phyloP scores from a whole-genome alignment of 2,329 filamentous ascomycete genomes.

The Botrytis medusae region DNA sequence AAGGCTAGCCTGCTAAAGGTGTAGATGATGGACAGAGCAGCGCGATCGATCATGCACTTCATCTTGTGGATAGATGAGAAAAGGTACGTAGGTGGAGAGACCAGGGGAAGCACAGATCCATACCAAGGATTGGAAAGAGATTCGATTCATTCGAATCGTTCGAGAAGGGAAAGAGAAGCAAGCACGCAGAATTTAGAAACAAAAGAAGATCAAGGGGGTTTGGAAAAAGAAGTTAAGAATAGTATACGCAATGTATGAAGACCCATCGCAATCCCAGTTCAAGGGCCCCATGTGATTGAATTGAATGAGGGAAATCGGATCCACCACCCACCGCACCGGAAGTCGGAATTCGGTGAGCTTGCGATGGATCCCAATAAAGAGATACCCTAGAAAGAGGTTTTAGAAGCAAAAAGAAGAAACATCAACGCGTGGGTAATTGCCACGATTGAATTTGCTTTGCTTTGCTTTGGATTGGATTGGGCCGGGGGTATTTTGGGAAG shows the following conservation, averaged over 20 bases:
- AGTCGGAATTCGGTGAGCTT: neutral
- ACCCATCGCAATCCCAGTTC: neutral
- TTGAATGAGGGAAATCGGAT: neutral
- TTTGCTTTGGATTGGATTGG: neutral
- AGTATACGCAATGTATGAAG: neutral
- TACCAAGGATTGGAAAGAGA: neutral
- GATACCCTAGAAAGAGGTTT: neutral
- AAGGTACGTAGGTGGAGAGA: neutral
- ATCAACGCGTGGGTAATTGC: neutral
- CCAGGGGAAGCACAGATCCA: neutral
- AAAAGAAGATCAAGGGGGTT: neutral
- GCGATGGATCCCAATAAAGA: neutral
- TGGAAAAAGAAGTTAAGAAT: neutral
- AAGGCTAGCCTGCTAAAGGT: neutral
- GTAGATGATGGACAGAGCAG: neutral
- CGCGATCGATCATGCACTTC: neutral
- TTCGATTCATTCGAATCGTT: neutral
- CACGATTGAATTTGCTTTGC: neutral
- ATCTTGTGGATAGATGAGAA: neutral
- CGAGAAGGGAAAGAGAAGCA: constrained; percentile 8
- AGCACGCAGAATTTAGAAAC: neutral
- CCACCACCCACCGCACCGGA: neutral
- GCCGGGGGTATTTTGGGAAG: neutral
- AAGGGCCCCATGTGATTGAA: neutral
- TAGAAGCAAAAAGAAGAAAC: neutral